Evolutionary conservation across 2,329 filamentous ascomycete species (phyloP), one percentile per base, ranked within the genome.

Genomic region (Xylaria polymorpha): DNA sequence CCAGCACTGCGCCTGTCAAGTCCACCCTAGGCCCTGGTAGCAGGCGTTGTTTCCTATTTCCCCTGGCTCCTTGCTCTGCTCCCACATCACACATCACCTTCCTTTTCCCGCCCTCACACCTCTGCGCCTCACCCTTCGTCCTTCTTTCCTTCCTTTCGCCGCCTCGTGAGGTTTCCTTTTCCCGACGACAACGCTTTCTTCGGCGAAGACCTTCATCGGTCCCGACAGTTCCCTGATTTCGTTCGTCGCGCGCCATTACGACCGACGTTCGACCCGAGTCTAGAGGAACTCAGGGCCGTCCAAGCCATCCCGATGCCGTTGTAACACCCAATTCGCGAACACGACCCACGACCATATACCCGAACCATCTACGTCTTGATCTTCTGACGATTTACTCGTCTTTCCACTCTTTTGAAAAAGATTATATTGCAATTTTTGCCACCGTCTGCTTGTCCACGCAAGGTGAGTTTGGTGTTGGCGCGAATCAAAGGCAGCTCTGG

Each of bases 361-460:
- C 9, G 37, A 66, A 66, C 15, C 67, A 71, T 70, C 48, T 69
- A 64, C 68, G 70, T 14, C 67, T 67, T 67, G 67, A 72, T 73
- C 69, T 72, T 56, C 64, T 73, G 77, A 78, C 76, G 77, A 78
- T 78, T 74, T 72, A 66, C 70, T 79, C 78, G 77, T 79, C 78
- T 72, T 75, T 76, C 73, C 78, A 73, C 77, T 79, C 78, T 75
- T 79, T 79, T 79, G 67, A 72, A 75, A 29, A 74, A 67, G 43
- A 68, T 68, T 68, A 66, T 64, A 25, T 69, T 66, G 56, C 63
- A 63, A 56, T 50, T 68, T 67, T 61, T 61, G 46, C 58, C 44
- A 73, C 59, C 69, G 69, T 64, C 70, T 70, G 77, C 76, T 77
- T 76, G 74, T 72, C 9, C 59, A 35, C 58, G 67, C 72, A 77